Evolutionary conservation across 768 basidiomycete genomes (phyloP).

Genomic region (Calocybe gangraenosa): DNA sequence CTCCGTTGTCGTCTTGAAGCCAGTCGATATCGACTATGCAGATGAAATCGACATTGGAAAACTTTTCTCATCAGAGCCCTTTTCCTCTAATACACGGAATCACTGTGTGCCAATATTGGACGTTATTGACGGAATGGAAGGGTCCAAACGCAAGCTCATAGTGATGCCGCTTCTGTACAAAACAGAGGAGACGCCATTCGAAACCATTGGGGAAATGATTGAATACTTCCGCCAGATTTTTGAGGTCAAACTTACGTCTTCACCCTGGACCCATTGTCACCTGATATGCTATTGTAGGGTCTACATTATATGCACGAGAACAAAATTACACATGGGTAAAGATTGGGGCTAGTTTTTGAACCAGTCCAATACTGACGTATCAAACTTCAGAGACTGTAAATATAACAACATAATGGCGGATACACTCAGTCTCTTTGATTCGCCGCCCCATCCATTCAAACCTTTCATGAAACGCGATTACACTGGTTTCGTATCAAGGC

Average conservation of each 20-base stretch:
- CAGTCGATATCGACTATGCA: slow-evolving; percentile 3
- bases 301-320: slow-evolving; percentile 30
- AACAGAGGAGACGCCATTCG: slow-evolving; percentile 16
- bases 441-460: slow-evolving; percentile 18
- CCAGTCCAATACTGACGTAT: too few relatives aligned
- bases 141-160: slow-evolving; percentile 10
- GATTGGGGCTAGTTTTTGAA: slow-evolving; percentile 23
- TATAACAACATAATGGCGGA: neutral
- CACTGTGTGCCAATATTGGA: slow-evolving; percentile 26
- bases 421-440: slow-evolving; percentile 14
- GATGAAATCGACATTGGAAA: slow-evolving; percentile 24
- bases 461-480: slow-evolving; percentile 14
- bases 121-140: slow-evolving; percentile 3
- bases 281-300: slow-evolving; percentile 15
- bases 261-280: too few relatives aligned
- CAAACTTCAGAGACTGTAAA: too few relatives aligned
- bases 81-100: slow-evolving; percentile 19
- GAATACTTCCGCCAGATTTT: neutral
- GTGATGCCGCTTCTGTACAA: slow-evolving; percentile 23
- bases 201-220: slow-evolving; percentile 5
- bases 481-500: neutral
- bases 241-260: neutral
- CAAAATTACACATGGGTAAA: slow-evolving; percentile 27
- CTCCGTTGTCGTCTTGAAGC: slow-evolving; percentile 23
- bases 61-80: slow-evolving; percentile 16